Base-by-base conservation (phyloP, 225 moss, liverwort and hornwort genomes). In the Physcomitrellopsis africana region DNA sequence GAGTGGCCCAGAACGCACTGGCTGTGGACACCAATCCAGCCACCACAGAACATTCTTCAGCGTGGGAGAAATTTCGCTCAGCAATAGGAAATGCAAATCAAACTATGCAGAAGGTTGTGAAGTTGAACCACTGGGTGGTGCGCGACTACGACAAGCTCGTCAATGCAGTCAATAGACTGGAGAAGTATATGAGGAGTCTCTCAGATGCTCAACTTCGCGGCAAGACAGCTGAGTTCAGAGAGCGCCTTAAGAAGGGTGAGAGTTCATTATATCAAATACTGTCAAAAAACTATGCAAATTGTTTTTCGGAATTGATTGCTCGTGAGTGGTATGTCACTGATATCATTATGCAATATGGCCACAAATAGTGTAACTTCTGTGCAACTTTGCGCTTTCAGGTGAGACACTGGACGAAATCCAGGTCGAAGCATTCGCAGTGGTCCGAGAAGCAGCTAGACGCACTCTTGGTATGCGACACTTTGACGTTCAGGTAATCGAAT, bases 381-480 rank as follows among this genome's bases (percentile, higher is more conserved):
- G 23, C 10, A 60, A 10, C 17, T 19, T 59, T 10, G 3, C 51
- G 51, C 47, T 13, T 68, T 73, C 59, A 87, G 87, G 84, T 52
- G 87, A 90, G 75, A 92, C 92, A 9, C 62, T 99, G 84, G 87
- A 95, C 70, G 91, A 92, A 65, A 85, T 99, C 60, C 87, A 95
- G 87, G 90, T 89, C 73, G 99, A 99, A 86, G 99, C 95, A 9
- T 99, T 99, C 84, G 93, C 99, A 41, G 99, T 95, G 57, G 93
- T 99, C 27, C 89, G 99, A 66, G 99, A 99, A 81, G 99, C 99
- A 74, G 92, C 95, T 12, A 86, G 89, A 82, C 99, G 99, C 27
- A 91, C 92, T 63, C 93, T 99, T 32, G 95, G 95, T 47, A 99
- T 99, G 99, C 92, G 99, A 12, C 99, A 99, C 67, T 99, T 99